These are phyloP conservation scores for Tremella mesenterica DNA, from an alignment of 768 basidiomycete species.

Conservation along the genomic window DNA sequence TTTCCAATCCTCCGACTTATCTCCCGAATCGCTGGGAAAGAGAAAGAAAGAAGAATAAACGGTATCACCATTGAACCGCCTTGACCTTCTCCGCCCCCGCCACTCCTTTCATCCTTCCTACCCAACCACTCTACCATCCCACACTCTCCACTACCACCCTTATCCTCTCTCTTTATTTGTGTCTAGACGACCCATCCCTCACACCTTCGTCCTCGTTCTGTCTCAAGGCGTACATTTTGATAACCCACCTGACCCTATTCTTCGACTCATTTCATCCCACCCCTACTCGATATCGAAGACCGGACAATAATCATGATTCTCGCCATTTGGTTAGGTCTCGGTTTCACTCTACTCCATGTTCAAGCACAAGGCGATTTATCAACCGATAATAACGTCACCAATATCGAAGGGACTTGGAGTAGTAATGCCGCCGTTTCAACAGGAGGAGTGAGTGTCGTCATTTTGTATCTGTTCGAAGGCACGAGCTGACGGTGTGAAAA, in stretches of 20 bases:
- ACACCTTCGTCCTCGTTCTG: neutral
- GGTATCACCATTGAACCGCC: too few relatives aligned
- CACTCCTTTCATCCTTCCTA: too few relatives aligned
- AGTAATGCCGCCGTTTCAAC: constrained; percentile 67
- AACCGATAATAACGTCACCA: constrained; percentile 55
- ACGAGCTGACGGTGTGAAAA: constrained; percentile 40
- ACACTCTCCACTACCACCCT: neutral
- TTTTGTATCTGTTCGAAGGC: neutral
- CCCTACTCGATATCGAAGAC: neutral
- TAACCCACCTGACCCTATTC: too few relatives aligned
- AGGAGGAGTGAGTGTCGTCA: constrained; percentile 60
- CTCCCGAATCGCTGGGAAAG: too few relatives aligned
- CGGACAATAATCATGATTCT: neutral
- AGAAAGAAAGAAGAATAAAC: too few relatives aligned
- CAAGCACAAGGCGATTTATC: constrained; percentile 30
- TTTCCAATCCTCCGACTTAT: too few relatives aligned
- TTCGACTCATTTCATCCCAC: too few relatives aligned
- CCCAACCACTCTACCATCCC: too few relatives aligned
- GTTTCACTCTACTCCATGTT: constrained; percentile 2
- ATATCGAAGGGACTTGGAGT: constrained; percentile 73
- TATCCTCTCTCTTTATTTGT: constrained; percentile 1
- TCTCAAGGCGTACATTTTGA: neutral
- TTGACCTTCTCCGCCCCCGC: too few relatives aligned
- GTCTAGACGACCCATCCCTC: neutral
- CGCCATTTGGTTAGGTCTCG: neutral